Percentiles rank a stretch among this genome's conserved stretches.
Evolutionary conservation across 345 rosid genomes (phyloP).

Genomic region (Erucastrum elatum): DNA sequence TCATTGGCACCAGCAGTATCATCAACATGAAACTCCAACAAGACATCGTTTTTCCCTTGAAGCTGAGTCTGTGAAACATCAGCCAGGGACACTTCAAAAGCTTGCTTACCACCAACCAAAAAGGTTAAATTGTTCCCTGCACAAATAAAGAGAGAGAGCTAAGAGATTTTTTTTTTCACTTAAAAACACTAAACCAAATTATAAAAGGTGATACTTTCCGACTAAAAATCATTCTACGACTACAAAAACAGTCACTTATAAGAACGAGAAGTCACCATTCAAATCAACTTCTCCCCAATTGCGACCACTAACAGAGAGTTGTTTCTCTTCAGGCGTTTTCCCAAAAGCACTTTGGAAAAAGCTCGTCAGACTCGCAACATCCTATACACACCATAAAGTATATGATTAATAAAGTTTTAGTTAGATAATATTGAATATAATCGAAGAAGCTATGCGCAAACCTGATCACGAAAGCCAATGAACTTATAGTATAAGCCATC

Average conservation of each 20-base stretch:
- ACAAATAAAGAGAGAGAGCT: slow-evolving; percentile 12
- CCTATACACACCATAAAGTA: slow-evolving; percentile 47
- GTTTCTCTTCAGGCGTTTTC: slow-evolving; percentile 76
- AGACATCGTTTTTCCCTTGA: slow-evolving; percentile 92
- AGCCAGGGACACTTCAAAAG: slow-evolving; percentile 87
- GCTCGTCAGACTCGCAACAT: slow-evolving; percentile 64
- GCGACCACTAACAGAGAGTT: slow-evolving; percentile 89
- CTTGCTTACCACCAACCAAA: slow-evolving; percentile 81
- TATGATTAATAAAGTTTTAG: background rate
- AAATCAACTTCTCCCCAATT: slow-evolving; percentile 98
- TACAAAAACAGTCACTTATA: background rate
- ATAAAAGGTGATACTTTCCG: background rate
- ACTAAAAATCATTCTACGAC: background rate
- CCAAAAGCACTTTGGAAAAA: slow-evolving; percentile 78
- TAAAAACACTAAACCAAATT: background rate
- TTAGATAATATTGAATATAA: background rate
- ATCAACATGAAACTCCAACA: slow-evolving; percentile 95
- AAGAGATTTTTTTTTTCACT: background rate
- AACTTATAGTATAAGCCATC: slow-evolving; percentile 90
- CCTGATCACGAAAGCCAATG: slow-evolving; percentile 90
- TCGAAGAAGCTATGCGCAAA: slow-evolving; percentile 26
- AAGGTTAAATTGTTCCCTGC: slow-evolving; percentile 87
- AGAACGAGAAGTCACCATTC: slow-evolving; percentile 50
- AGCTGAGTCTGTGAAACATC: slow-evolving; percentile 91
- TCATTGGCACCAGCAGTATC: slow-evolving; percentile 98